Percentiles rank a stretch among this genome's conserved stretches.
Conservation (phyloP, 73 alveolate species). For the Symbiodinium pilosum region DNA sequence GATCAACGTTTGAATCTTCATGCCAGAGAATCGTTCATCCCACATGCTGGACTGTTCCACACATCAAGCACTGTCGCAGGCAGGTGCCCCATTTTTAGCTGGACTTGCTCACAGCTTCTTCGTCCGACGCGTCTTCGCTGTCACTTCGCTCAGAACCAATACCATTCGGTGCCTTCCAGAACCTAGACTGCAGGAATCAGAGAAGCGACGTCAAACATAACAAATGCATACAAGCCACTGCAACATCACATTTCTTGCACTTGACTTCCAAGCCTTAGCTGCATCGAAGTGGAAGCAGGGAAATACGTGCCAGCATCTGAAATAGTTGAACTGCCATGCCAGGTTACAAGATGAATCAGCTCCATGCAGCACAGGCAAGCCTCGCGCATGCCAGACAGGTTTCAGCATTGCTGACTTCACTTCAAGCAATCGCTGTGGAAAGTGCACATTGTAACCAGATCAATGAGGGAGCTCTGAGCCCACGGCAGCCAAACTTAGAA, state of each 20-base stretch:
- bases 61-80: too few relatives aligned
- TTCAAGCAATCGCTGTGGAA: too few relatives aligned
- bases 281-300: too few relatives aligned
- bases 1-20: too few relatives aligned
- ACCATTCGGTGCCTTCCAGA: background rate
- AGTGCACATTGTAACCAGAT: too few relatives aligned
- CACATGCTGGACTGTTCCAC: too few relatives aligned
- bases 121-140: background rate
- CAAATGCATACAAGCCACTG: background rate
- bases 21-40: too few relatives aligned
- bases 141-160: background rate
- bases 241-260: background rate
- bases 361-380: slow-evolving; percentile 11
- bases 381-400: too few relatives aligned
- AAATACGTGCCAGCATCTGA: background rate
- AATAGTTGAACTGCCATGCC: background rate
- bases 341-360: background rate
- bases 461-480: background rate
- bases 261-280: background rate
- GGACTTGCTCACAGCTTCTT: background rate
- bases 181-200: too few relatives aligned
- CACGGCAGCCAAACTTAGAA: background rate
- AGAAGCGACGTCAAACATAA: too few relatives aligned
- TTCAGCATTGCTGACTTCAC: too few relatives aligned
- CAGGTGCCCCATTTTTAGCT: too few relatives aligned